These are phyloP conservation scores for Sextonia rubra DNA, from an alignment of 164 flowering plant species.

Conservation along the genomic window DNA sequence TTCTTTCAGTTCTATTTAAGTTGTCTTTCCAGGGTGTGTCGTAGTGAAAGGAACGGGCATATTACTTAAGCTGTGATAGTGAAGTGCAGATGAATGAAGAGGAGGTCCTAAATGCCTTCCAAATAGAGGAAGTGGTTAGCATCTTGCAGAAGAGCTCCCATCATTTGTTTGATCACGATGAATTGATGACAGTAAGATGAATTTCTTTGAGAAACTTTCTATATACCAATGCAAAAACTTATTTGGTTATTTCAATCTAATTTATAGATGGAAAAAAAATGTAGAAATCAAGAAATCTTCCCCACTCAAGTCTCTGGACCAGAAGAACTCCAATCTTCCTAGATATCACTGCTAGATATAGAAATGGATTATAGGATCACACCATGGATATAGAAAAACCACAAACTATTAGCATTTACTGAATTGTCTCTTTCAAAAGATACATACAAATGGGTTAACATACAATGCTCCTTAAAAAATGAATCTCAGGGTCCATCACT, in stretches of 20 bases:
- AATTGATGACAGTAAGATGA: constrained; percentile 68
- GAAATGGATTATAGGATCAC: not conserved
- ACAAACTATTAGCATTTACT: not conserved
- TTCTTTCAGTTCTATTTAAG: not conserved
- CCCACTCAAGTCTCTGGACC: not conserved
- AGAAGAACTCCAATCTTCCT: not conserved
- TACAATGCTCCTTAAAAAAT: not conserved
- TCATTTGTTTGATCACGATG: constrained; percentile 95
- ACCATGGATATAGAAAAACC: not conserved
- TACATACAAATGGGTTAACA: not conserved
- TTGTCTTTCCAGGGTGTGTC: not conserved
- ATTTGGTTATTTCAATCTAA: not conserved
- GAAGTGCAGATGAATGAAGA: constrained; percentile 86
- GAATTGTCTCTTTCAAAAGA: not conserved
- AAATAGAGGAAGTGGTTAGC: constrained; percentile 75
- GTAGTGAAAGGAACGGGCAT: not conserved
- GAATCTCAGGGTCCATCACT: too few species aligned
- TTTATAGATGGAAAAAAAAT: not conserved
- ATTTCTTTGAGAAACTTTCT: not conserved
- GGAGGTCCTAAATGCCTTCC: constrained; percentile 66
- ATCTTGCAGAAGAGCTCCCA: constrained; percentile 77
- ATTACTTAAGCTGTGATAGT: not conserved
- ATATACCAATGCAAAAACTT: not conserved
- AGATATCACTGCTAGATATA: not conserved
- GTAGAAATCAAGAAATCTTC: not conserved